A percentile compares a stretch with the other conserved stretches of the same genome.
phyloP scores from a whole-genome alignment of 73 alveolate genomes.

The Breviolum minutum region DNA sequence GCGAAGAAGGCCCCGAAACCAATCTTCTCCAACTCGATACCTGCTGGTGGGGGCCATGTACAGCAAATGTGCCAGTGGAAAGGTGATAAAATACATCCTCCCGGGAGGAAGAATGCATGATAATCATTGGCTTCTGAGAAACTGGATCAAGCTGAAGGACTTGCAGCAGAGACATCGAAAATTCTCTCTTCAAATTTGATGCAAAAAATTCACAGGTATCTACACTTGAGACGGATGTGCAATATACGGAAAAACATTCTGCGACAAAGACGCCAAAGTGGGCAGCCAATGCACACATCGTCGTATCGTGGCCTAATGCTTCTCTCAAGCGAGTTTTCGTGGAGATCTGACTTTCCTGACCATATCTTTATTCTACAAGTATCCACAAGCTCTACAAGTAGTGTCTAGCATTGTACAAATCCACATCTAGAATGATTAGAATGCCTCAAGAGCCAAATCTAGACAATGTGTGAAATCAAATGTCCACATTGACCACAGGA shows the following conservation, averaged over 20 bases:
- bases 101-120: not conserved
- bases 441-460: no score
- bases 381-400: no score
- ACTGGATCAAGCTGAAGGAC: not conserved
- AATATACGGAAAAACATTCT: not conserved
- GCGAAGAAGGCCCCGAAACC: slow-evolving; percentile 92
- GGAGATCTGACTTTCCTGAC: no score
- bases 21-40: slow-evolving; percentile 61
- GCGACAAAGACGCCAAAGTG: slow-evolving; percentile 46
- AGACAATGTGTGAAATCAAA: no score
- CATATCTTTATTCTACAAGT: no score
- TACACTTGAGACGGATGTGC: no score
- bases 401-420: no score
- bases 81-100: not conserved
- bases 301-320: slow-evolving; percentile 56
- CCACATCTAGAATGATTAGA: no score
- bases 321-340: not conserved
- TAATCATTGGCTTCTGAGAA: not conserved
- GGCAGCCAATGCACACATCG: slow-evolving; percentile 84
- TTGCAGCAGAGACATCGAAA: not conserved
- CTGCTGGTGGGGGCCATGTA: not conserved
- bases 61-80: not conserved
- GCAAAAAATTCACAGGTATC: not conserved
- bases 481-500: no score
- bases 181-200: not conserved